Percentiles rank a stretch among this genome's conserved stretches.
Evolutionary conservation across 768 basidiomycete genomes (phyloP).

Genomic region (Boletellus emodensis): DNA sequence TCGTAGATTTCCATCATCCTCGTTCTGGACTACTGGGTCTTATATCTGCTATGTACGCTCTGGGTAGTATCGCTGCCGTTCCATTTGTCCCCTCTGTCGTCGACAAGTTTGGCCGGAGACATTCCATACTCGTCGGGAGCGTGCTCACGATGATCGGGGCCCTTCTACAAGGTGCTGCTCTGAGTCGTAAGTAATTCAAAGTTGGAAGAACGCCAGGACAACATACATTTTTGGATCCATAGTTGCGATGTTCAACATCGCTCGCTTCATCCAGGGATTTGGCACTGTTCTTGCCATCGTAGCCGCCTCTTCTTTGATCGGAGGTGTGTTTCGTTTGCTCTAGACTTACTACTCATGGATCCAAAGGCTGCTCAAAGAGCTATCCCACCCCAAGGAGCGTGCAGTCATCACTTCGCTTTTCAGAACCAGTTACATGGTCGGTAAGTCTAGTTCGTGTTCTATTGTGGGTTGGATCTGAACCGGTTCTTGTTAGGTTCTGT

Average conservation of each 20-base stretch:
- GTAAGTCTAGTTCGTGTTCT: too few species aligned
- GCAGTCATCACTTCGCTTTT: constrained; percentile 13
- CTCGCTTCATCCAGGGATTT: constrained; percentile 17
- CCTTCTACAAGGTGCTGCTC: constrained; percentile 15
- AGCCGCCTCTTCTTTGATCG: constrained; percentile 19
- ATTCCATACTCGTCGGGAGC: constrained; percentile 13
- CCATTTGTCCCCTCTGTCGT: constrained; percentile 32
- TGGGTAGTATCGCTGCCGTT: constrained; percentile 52
- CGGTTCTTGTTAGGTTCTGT: constrained; percentile 9
- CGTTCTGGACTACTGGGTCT: constrained; percentile 51
- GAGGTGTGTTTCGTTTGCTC: constrained; percentile 7
- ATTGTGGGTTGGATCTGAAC: constrained; percentile 10
- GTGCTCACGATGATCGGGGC: constrained; percentile 8
- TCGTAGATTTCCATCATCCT: constrained; percentile 49
- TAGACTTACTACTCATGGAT: too few species aligned
- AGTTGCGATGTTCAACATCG: constrained; percentile 14
- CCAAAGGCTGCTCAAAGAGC: constrained; percentile 3
- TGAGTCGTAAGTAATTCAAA: constrained; percentile 5
- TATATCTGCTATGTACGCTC: constrained; percentile 55
- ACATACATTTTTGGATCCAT: neutral
- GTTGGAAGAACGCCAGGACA: neutral
- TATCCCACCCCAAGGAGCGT: constrained; percentile 23
- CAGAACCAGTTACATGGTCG: neutral
- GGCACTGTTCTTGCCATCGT: constrained; percentile 12
- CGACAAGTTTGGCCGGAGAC: constrained; percentile 13